Conservation (phyloP, 2,329 filamentous ascomycete species). For the Aspergillus costaricaensis region DNA sequence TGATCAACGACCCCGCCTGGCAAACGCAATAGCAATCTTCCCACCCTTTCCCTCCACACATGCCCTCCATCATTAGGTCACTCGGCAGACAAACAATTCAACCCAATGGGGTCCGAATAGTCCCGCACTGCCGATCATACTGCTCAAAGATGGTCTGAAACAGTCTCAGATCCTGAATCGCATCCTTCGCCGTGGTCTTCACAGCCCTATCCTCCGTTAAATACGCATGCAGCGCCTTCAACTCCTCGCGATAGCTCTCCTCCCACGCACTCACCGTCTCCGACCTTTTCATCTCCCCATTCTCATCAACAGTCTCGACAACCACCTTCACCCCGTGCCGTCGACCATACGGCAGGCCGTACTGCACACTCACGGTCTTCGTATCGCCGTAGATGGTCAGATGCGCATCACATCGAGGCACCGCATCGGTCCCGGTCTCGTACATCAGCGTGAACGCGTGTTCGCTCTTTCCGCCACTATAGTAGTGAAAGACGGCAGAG, state of each 20-base stretch:
- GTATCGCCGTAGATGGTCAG: slow-evolving; percentile 52
- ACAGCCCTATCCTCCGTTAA: slow-evolving; percentile 29
- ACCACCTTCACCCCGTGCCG: slow-evolving; percentile 54
- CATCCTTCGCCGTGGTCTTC: slow-evolving; percentile 41
- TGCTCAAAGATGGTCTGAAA: slow-evolving; percentile 39
- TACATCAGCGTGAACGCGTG: slow-evolving; percentile 56
- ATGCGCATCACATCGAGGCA: slow-evolving; percentile 48
- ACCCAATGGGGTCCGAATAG: slow-evolving; percentile 37
- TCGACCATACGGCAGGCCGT: slow-evolving; percentile 62
- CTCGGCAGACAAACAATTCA: slow-evolving; percentile 8
- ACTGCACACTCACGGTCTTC: slow-evolving; percentile 58
- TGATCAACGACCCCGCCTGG: no score
- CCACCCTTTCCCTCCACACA: no score
- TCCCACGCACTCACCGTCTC: slow-evolving; percentile 37
- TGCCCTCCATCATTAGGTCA: no score
- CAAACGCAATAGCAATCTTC: no score
- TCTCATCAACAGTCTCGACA: slow-evolving; percentile 34
- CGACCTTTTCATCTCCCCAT: slow-evolving; percentile 29
- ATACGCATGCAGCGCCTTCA: slow-evolving; percentile 40
- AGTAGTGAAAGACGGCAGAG: slow-evolving; percentile 40
- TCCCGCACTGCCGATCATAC: slow-evolving; percentile 39
- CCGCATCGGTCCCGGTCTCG: slow-evolving; percentile 57
- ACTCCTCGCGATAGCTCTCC: slow-evolving; percentile 41
- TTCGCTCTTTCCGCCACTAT: slow-evolving; percentile 18
- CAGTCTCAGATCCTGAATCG: slow-evolving; percentile 39